Base-by-base conservation (phyloP, 75 land plant genomes). In the Isoetes taiwanensis region DNA sequence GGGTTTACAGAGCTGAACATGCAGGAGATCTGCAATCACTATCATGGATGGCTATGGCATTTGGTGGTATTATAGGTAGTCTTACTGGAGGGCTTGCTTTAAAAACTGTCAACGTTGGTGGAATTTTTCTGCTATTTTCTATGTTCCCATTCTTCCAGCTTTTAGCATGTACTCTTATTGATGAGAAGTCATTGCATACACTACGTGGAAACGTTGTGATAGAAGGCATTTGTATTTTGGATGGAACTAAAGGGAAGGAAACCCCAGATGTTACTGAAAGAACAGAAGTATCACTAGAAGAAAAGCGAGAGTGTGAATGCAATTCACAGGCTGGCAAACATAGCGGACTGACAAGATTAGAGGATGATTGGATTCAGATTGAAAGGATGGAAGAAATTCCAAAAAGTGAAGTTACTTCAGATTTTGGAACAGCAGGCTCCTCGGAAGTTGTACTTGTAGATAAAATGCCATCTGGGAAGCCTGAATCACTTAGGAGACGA, bases 11-110 rank as follows among this genome's bases (percentile, higher is more conserved):
- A 62, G 64, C 78, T 30, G 59, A 60, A 35, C 80, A 59, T 73
- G 71, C 78, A 41, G 84, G 82, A 37, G 95, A 80, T 48, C 75
- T 88, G 16, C 95, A 78, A 62, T 79, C 85, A 40, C 29, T 84
- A 34, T 88, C 89, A 32, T 88, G 95, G 95, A 68, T 72, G 24
- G 53, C 76, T 9, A 80, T 88, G 84, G 85, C 95, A 54, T 48
- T 78, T 17, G 95, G 95, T 29, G 82, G 95, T 38, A 76, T 88
- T 58, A 57, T 62, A 54, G 89, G 95, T 12, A 78, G 85, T 57
- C 53, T 84, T 43, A 25, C 74, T 10, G 82, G 89, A 43, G 89
- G 88, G 19, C 61, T 73, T 58, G 64, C 90, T 17, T 57, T 88
- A 21, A 56, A 61, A 16, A 59, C 57, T 53, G 17, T 88, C 4